A percentile compares a stretch with the other conserved stretches of the same genome.
Evolutionary conservation across 2,329 filamentous ascomycete genomes (phyloP).

Genomic region (Alternaria atra): DNA sequence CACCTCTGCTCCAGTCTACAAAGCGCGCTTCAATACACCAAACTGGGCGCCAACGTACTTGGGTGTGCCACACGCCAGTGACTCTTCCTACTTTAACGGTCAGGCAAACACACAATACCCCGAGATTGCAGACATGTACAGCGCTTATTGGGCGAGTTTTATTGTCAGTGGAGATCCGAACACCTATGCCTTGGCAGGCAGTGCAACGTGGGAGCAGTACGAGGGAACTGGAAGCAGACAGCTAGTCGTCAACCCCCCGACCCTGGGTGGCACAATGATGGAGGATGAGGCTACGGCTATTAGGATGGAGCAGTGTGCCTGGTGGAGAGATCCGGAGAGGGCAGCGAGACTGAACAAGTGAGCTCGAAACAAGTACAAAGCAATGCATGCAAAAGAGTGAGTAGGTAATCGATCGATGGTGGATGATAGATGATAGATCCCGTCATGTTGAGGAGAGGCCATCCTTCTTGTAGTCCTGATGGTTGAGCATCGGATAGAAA

Average conservation of each 20-base stretch:
- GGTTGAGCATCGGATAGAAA: no score
- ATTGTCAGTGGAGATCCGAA: conserved; percentile 49
- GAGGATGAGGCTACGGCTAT: conserved; percentile 39
- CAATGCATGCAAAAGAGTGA: no score
- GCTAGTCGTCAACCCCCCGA: conserved; percentile 35
- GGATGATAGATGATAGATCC: no score
- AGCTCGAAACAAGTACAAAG: background rate
- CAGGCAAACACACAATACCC: conserved; percentile 37
- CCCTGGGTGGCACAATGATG: conserved; percentile 34
- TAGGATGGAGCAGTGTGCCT: conserved; percentile 41
- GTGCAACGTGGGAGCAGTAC: conserved; percentile 44
- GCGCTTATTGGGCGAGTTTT: conserved; percentile 49
- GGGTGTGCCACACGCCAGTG: conserved; percentile 47
- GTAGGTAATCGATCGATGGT: no score
- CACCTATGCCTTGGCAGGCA: conserved; percentile 28
- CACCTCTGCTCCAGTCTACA: conserved; percentile 41
- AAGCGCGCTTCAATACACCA: conserved; percentile 49
- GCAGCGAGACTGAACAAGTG: conserved; percentile 45
- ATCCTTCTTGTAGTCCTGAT: no score
- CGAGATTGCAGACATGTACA: conserved; percentile 43
- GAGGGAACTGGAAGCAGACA: conserved; percentile 20
- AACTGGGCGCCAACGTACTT: conserved; percentile 36
- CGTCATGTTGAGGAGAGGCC: no score
- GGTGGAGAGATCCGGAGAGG: conserved; percentile 45
- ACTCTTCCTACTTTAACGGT: conserved; percentile 45